A percentile compares a stretch with the other conserved stretches of the same genome.
These are phyloP conservation scores for Hypoxylon intermedium DNA, from an alignment of 495 filamentous ascomycete genomes.

Conservation along the genomic window DNA sequence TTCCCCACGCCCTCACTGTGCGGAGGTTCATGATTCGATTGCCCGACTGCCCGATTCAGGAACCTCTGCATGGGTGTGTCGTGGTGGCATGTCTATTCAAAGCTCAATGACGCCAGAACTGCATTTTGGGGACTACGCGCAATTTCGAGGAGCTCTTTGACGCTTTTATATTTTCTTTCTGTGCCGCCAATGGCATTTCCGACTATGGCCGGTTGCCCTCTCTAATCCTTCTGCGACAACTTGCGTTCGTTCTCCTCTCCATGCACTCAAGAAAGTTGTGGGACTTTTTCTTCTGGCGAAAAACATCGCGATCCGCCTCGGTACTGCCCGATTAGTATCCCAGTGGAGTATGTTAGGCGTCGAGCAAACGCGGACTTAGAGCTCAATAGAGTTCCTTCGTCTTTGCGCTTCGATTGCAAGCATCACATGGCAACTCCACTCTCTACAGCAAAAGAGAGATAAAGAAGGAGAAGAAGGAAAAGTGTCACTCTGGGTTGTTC, in stretches of 20 bases:
- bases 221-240: constrained; percentile 1
- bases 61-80: constrained; percentile 36
- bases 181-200: constrained; percentile 5
- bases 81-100: constrained; percentile 16
- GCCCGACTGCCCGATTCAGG: constrained; percentile 26
- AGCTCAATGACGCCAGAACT: constrained; percentile 38
- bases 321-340: constrained; percentile 6
- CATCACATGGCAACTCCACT: constrained; percentile 33
- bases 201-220: not conserved
- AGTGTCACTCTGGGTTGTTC: not conserved
- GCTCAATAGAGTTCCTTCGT: constrained; percentile 27
- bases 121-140: constrained; percentile 23
- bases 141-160: constrained; percentile 18
- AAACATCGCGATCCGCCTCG: constrained; percentile 7
- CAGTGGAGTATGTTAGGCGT: constrained; percentile 1
- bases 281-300: not conserved
- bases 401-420: constrained; percentile 17
- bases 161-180: constrained; percentile 6
- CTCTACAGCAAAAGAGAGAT: constrained; percentile 1
- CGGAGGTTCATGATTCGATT: constrained; percentile 27
- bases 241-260: not conserved
- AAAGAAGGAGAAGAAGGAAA: not conserved
- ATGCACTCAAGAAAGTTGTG: not conserved
- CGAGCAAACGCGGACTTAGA: constrained; percentile 9
- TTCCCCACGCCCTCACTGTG: constrained; percentile 34